Conservation (phyloP, 257 asterid genomes). For the Solanum peruvianum region DNA sequence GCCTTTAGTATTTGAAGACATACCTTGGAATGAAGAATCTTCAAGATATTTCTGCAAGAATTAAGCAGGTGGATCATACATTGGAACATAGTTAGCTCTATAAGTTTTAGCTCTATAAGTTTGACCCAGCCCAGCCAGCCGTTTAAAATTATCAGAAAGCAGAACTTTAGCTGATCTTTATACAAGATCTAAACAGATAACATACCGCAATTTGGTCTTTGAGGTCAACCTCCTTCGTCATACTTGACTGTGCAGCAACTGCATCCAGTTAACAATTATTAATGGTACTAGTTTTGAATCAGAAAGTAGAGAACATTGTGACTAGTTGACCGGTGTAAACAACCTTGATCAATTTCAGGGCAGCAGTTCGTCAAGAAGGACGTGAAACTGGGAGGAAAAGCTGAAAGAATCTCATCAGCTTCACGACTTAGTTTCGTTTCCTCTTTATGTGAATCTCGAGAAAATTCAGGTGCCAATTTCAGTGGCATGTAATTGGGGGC, state of each 20-base stretch:
- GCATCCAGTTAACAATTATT: slow-evolving; percentile 2
- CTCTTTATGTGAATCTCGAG: slow-evolving; percentile 22
- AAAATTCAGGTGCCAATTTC: slow-evolving; percentile 10
- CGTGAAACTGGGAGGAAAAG: slow-evolving; percentile 75
- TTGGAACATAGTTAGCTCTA: background rate
- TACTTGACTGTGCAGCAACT: slow-evolving; percentile 28
- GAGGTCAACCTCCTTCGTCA: slow-evolving; percentile 23
- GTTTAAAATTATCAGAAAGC: background rate
- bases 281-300: background rate
- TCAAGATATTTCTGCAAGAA: slow-evolving; percentile 59
- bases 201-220: slow-evolving; percentile 60
- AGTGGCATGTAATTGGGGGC: slow-evolving; percentile 19
- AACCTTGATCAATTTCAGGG: slow-evolving; percentile 43
- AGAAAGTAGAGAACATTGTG: background rate
- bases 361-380: slow-evolving; percentile 53
- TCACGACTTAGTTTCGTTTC: slow-evolving; percentile 15
- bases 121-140: background rate
- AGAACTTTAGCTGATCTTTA: background rate
- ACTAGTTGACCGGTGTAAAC: background rate
- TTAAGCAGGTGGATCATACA: background rate
- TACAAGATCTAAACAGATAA: background rate
- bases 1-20: background rate
- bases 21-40: slow-evolving; percentile 68
- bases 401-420: slow-evolving; percentile 23
- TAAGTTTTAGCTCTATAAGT: background rate